Conservation (phyloP, 345 rosid species). For the Combretum micranthum region DNA sequence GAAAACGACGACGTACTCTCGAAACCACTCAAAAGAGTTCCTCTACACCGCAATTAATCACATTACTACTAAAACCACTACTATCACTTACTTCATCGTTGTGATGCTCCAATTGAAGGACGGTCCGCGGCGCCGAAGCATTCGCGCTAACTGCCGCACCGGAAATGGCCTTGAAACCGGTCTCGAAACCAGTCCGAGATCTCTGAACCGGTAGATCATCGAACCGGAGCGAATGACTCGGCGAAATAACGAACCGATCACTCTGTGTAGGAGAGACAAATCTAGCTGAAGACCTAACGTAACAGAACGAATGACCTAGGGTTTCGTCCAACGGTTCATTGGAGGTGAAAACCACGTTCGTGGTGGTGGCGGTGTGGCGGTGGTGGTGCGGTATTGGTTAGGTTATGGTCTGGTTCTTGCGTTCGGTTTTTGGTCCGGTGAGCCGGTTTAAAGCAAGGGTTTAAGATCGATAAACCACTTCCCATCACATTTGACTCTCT, state of each 20-base stretch:
- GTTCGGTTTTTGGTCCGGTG: constrained; percentile 11
- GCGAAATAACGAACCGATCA: constrained; percentile 75
- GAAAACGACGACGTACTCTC: constrained; percentile 87
- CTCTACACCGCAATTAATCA: constrained; percentile 16
- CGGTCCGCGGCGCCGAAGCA: constrained; percentile 73
- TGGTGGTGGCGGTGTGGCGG: background rate
- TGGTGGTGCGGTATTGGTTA: constrained; percentile 11
- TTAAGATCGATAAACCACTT: constrained; percentile 70
- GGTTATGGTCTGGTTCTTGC: constrained; percentile 20
- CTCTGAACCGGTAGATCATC: constrained; percentile 31
- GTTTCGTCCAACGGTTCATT: constrained; percentile 83
- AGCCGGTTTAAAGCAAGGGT: constrained; percentile 68
- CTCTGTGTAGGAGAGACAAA: constrained; percentile 79
- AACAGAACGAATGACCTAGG: constrained; percentile 92
- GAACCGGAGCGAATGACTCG: constrained; percentile 80
- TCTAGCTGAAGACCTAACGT: constrained; percentile 87
- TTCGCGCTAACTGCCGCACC: constrained; percentile 93
- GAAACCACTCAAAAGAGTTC: constrained; percentile 62
- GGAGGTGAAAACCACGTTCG: constrained; percentile 39
- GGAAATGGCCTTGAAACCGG: constrained; percentile 77
- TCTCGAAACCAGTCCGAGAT: constrained; percentile 43
- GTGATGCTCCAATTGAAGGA: constrained; percentile 61
- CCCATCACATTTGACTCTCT: constrained; percentile 93
- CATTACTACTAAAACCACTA: constrained; percentile 35
- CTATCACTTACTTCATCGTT: constrained; percentile 77